Evolutionary conservation across 2,329 filamentous ascomycete species (phyloP), one percentile per base, ranked within the genome.

Genomic region (Eurotiales sp.): DNA sequence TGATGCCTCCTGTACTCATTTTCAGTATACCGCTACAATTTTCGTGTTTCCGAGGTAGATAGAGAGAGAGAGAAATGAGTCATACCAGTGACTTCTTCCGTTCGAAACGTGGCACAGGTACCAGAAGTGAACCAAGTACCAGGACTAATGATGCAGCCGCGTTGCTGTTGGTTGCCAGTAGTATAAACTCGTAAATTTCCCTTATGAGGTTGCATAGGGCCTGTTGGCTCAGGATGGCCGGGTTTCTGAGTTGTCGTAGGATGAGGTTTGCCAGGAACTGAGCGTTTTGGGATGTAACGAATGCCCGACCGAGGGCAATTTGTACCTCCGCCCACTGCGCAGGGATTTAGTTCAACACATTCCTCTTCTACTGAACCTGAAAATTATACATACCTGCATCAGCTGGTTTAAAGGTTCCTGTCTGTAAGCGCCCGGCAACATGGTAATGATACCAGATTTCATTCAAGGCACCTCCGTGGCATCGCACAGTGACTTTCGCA

Each of bases 61-160:
- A n/a, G n/a, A n/a, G 17, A 21, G 1, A 39, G 15, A 42, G 7
- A 14, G 15, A 19, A 14, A 40, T 19, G n/a, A 21, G 21, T 19
- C 23, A 14, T 5, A 70, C 68, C 66, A 36, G 64, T 59, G 2
- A 55, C 41, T 39, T 62, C 62, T 40, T 63, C 58, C 1, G 58
- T 49, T 21, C 55, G 60, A 56, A 70, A 86, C 0, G 80, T 85
- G 1, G 85, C 86, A 61, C 85, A 88, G 0, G 84, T 85, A 2
- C 85, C 84, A 1, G 74, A 77, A 0, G 77, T 76, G 61, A 85
- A 88, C 86, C 85, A 89, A 0, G 78, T 81, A 0, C 86, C 86
- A 8, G 69, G 74, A 50, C 78, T 78, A 62, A 88, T 88, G 52
- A 88, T 75, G 58, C 84, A 88, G n/a, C 86, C 85, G 17, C 51